Percentiles rank a stretch among this genome's conserved stretches.
Evolutionary conservation across 495 filamentous ascomycete species (phyloP).

Genomic region (Penicillium verhagenii): DNA sequence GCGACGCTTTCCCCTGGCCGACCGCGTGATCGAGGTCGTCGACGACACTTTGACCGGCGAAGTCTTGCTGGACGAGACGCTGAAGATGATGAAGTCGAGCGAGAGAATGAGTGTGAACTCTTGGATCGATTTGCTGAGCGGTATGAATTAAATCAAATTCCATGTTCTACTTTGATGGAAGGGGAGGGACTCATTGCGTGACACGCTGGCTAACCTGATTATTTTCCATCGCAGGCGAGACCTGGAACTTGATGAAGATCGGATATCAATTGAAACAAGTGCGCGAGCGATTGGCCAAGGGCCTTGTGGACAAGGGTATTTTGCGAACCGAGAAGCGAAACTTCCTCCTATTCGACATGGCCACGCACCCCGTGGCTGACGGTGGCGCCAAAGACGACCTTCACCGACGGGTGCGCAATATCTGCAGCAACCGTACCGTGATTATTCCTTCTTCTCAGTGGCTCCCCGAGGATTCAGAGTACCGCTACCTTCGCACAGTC

Average conservation of each 20-base stretch:
- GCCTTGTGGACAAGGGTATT: slow-evolving; percentile 98
- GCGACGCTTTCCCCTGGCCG: slow-evolving; percentile 86
- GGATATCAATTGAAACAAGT: slow-evolving; percentile 99
- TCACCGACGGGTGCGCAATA: slow-evolving; percentile 83
- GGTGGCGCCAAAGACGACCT: slow-evolving; percentile 97
- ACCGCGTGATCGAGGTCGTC: slow-evolving; percentile 92
- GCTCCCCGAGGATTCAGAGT: slow-evolving; percentile 91
- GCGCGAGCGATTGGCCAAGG: slow-evolving; percentile 93
- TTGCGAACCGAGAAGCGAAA: slow-evolving; percentile 98
- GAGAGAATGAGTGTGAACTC: slow-evolving; percentile 99
- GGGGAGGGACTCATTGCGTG: neutral
- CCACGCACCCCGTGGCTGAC: slow-evolving; percentile 96
- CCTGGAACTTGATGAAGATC: slow-evolving; percentile 99
- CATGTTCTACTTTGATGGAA: neutral
- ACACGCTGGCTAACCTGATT: slow-evolving; percentile 1
- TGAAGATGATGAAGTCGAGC: slow-evolving; percentile 99
- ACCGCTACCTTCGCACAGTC: slow-evolving; percentile 85
- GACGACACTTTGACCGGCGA: slow-evolving; percentile 97
- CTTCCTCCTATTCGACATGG: slow-evolving; percentile 99
- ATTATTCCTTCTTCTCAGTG: slow-evolving; percentile 80
- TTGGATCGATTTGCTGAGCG: slow-evolving; percentile 98
- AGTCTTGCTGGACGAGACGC: slow-evolving; percentile 90
- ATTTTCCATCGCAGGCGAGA: slow-evolving; percentile 67
- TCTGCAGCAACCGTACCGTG: slow-evolving; percentile 90
- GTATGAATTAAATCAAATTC: slow-evolving; percentile 49